Base-by-base conservation (phyloP, 176 grass and related monocot species). In the Elaeis guineensis region DNA sequence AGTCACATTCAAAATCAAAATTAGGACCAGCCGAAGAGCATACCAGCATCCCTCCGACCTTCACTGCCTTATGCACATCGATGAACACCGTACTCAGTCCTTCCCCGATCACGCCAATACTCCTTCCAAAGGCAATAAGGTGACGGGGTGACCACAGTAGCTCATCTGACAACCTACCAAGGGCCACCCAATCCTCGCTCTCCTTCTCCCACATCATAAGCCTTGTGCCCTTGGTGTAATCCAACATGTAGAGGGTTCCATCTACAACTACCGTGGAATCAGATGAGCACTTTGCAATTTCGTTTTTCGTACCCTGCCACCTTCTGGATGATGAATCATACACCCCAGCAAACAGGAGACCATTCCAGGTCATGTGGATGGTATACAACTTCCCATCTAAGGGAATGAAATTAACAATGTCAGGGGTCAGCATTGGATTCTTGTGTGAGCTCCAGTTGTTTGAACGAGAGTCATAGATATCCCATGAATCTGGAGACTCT, bases 401-500 rank as follows among this genome's bases (percentile, higher is more conserved):
- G 0, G 74, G 67, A 9, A 95, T 59, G 4, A 87, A 79, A 19
- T 95, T 95, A 3, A 77, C 67, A 2, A 90, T 76, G 52, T 87
- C 83, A 25, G 71, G 66, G 16, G 80, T 77, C 20, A 86, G 70
- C 77, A 90, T 80, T 2, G 79, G 74, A 54, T 77, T 84, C 56
- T 86, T 81, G 68, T 90, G 83, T 1, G 75, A 62, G 3, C 63
- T 61, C 83, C 90, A 95, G 0, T 70, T 86, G 54, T 86, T 17
- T 17, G 80, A 84, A 22, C 0, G 69, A 8, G 67, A 52, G 61
- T 90, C 77, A 18, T 86, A 90, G 24, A 95, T 73, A 50, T 90
- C 80, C 90, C 86, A 90, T 5, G 90, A 95, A 73, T 87, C 84
- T 1, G 80, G 86, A 17, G 79, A 73, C 50, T 69, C 60, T 65